phyloP scores from a whole-genome alignment of 305 asterid genomes.

The Fraxinus albicans region DNA sequence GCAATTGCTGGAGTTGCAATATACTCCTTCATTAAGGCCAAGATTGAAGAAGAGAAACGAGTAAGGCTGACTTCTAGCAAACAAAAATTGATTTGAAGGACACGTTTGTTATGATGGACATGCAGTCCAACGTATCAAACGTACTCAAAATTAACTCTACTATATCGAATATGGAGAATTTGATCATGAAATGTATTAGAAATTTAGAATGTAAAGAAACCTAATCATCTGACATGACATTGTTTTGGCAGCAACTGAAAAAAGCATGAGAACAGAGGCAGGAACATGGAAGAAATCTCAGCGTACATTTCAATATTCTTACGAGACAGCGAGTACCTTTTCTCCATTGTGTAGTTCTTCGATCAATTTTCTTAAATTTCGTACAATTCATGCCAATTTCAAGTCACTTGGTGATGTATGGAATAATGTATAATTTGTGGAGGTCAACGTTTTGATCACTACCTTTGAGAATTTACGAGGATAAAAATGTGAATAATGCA shows the following conservation, averaged over 20 bases:
- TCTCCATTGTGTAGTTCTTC: conserved; percentile 36
- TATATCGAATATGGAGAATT: background rate
- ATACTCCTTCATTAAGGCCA: conserved; percentile 95
- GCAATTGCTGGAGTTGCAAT: conserved; percentile 95
- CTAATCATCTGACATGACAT: background rate
- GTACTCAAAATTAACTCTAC: background rate
- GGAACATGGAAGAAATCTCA: conserved; percentile 24
- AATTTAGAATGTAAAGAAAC: background rate
- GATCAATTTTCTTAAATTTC: conserved; percentile 28
- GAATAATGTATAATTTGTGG: conserved; percentile 40
- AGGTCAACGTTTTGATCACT: conserved; percentile 29
- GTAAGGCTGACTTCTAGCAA: conserved; percentile 40
- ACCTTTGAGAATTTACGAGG: conserved; percentile 20
- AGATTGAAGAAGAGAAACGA: conserved; percentile 96
- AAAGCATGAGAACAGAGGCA: conserved; percentile 47
- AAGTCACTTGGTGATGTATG: conserved; percentile 29
- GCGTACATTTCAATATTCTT: conserved; percentile 31
- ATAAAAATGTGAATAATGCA: conserved; percentile 29
- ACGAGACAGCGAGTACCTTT: conserved; percentile 20
- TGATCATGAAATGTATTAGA: background rate
- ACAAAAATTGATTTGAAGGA: background rate
- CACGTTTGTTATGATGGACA: background rate
- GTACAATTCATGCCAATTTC: conserved; percentile 30
- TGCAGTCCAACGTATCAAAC: background rate
- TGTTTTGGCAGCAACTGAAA: conserved; percentile 57